phyloP scores from a whole-genome alignment of 345 rosid species.

The Syzygium oleosum region DNA sequence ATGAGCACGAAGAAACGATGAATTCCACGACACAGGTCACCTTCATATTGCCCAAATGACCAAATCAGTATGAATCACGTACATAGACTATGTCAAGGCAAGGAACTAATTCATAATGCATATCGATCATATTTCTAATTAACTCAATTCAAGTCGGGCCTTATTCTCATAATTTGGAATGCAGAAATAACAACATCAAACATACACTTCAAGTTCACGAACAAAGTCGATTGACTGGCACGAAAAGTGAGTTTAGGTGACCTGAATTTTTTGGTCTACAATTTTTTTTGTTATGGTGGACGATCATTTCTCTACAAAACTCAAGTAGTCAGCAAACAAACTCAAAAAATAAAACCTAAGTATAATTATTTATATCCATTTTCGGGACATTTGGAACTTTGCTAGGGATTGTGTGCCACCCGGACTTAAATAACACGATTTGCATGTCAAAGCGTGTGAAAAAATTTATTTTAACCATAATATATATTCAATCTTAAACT shows the following conservation, averaged over 20 bases:
- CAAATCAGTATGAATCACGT: background rate
- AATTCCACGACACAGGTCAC: background rate
- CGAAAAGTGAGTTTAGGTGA: background rate
- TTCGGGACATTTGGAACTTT: background rate
- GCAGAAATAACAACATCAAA: background rate
- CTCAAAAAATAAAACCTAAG: background rate
- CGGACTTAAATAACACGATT: background rate
- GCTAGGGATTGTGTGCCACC: background rate
- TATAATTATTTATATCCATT: background rate
- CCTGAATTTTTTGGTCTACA: background rate
- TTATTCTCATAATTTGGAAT: background rate
- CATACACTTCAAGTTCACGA: background rate
- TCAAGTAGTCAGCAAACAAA: background rate
- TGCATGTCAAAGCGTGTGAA: background rate
- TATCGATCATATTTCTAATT: background rate
- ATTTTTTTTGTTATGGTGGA: background rate
- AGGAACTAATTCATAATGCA: background rate
- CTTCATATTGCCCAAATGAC: background rate
- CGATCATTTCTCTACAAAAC: rapidly evolving
- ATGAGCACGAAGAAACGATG: background rate
- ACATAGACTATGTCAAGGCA: background rate
- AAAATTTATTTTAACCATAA: too few relatives aligned
- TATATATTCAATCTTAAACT: too few relatives aligned
- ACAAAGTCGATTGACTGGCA: background rate
- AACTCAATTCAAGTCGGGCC: background rate